Evolutionary conservation across 331 rosid genomes (phyloP), one percentile per base, ranked within the genome.

Genomic region (Rhamnella rubrinervis): DNA sequence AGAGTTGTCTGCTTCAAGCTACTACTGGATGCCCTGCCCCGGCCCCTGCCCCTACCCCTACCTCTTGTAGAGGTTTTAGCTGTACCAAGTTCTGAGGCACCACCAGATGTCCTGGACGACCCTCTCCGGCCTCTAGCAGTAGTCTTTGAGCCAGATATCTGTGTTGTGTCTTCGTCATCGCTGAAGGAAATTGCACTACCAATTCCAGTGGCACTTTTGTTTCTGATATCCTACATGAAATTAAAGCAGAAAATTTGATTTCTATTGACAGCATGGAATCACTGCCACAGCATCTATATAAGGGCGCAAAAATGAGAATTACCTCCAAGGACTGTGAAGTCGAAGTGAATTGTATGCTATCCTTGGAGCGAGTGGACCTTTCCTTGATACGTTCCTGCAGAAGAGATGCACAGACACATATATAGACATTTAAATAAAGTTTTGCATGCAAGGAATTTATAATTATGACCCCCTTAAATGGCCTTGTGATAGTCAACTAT

Each of bases 1-100:
- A 95, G 96, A 60, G 99, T 95, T 25, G 88, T 80, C 90, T 95
- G 97, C 88, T 95, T 95, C 83, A 86, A 65, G 71, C 74, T 76
- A 77, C 81, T 76, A 75, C 82, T 74, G 64, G 92, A 65, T 16
- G 80, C 82, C 75, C 89, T 86, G 8, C 95, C 97, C 72, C 96
- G 66, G 16, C 82, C 96, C 75, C 96, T 77, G 21, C 81, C 87
- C 72, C 91, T 81, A 8, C 96, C 92, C 16, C 95, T 87, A 82
- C 93, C 97, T 71, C 92, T 85, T 49, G 87, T 64, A 68, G 88
- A 57, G 39, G 89, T 75, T 83, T 84, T 85, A 56, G 61, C 73
- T 53, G 55, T 72, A 25, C 51, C 68, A 46, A 41, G 61, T 56
- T 78, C 80, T 37, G 76, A 51, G n/a, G 73, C 74, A 63, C 67